Evolutionary conservation across 805 yeast species (phyloP), one percentile per base, ranked within the genome.

Genomic region (Pichia ethanolica): DNA sequence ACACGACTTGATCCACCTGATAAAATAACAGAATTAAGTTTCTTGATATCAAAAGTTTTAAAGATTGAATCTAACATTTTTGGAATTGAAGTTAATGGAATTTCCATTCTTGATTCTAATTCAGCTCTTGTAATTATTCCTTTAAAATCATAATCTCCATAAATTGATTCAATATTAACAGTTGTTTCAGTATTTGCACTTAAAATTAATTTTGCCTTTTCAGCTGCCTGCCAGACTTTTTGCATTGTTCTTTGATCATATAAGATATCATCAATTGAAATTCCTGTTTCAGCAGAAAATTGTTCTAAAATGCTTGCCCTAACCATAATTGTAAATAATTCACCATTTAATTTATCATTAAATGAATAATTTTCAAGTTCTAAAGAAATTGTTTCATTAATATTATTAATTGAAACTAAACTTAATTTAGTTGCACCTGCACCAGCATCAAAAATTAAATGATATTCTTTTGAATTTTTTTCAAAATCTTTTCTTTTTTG

Each of bases 1-100:
- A 89, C 86, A 64, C 99, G 80, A 6, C 91, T 81, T 0, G 95
- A 80, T 1, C 99, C 99, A 55, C 99, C 99, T 40, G 86, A 78
- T 48, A 90, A 73, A 49, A 93, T 81, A 4, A 93, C 80, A 1
- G 96, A 83, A 1, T 60, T 47, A 13, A 64, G 39, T 0, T 64
- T 51, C 14, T 32, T 27, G 5, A 59, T 53, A 1, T 66, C 58
- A 35, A 56, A 42, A 20, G 63, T 61, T 1, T 63, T 56, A 34
- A 88, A 64, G 0, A 86, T 79, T 33, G 71, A 68, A 7, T 68
- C 55, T 39, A 89, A 69, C 7, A 95, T 91, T 12, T 65, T 55
- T 2, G 75, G 67, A 20, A 83, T 69, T 41, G 80, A 68, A 5
- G 67, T 62, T 49, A 74, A 59, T 13, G 76, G 58, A 41, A 75